A percentile compares a stretch with the other conserved stretches of the same genome.
These are phyloP conservation scores for Sporothrix euskadiensis DNA, from an alignment of 2,329 filamentous ascomycete species.

Conservation along the genomic window DNA sequence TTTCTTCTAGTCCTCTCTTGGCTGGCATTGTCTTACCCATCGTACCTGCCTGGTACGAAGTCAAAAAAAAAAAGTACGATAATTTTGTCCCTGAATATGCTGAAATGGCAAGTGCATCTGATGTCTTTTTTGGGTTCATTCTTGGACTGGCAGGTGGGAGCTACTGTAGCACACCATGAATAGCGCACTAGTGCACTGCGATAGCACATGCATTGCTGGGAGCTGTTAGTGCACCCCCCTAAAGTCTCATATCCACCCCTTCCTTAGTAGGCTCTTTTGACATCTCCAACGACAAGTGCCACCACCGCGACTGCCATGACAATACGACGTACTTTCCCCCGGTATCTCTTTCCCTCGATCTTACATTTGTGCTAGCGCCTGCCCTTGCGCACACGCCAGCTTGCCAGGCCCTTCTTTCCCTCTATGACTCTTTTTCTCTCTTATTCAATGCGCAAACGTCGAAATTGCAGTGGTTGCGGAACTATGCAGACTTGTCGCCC, in stretches of 20 bases:
- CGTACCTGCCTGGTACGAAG: not conserved
- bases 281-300: slow-evolving; percentile 9
- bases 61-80: not conserved
- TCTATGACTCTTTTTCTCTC: not conserved
- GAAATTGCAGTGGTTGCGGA: slow-evolving; percentile 2
- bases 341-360: not conserved
- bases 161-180: not conserved
- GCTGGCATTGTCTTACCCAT: not conserved
- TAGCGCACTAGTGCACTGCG: not conserved
- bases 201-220: not conserved
- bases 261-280: not conserved
- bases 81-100: not conserved
- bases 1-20: slow-evolving; percentile 1
- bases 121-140: not conserved
- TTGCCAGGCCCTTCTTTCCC: not conserved
- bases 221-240: not conserved
- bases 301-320: not conserved
- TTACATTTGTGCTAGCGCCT: slow-evolving; percentile 6
- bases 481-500: not conserved
- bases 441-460: not conserved
- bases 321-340: not conserved
- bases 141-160: not conserved
- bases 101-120: not conserved
- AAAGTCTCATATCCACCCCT: slow-evolving; percentile 6
- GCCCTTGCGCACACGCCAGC: slow-evolving; percentile 4